These are phyloP conservation scores for Bipolaris bicolor DNA, from an alignment of 2,329 filamentous ascomycete genomes.

Conservation along the genomic window DNA sequence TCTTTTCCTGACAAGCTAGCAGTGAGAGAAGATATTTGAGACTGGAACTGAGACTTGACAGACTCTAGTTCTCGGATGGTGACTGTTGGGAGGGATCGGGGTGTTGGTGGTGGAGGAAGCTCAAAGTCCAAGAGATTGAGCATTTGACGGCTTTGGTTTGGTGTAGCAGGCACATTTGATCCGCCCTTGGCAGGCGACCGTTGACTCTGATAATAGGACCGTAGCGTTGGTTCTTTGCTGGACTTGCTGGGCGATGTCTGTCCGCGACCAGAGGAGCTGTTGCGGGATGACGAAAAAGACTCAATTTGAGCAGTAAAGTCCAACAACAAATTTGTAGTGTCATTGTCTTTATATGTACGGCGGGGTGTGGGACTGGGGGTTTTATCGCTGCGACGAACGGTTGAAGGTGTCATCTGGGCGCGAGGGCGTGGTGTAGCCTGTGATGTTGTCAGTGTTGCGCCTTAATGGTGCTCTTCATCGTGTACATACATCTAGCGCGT, in stretches of 20 bases:
- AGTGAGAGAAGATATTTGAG: slow-evolving; percentile 92
- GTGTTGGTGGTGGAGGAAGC: slow-evolving; percentile 90
- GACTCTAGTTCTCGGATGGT: slow-evolving; percentile 92
- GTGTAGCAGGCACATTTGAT: slow-evolving; percentile 37
- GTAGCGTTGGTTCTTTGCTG: slow-evolving; percentile 59
- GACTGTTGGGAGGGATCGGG: slow-evolving; percentile 86
- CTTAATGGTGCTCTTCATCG: neutral
- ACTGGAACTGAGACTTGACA: slow-evolving; percentile 87
- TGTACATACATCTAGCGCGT: slow-evolving; percentile 24
- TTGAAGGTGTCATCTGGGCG: slow-evolving; percentile 56
- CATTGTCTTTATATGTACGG: slow-evolving; percentile 55
- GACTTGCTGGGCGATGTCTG: slow-evolving; percentile 60
- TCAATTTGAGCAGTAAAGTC: slow-evolving; percentile 86
- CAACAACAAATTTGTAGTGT: slow-evolving; percentile 78
- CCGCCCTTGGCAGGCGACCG: slow-evolving; percentile 42
- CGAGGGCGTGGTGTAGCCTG: slow-evolving; percentile 46
- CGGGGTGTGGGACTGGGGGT: slow-evolving; percentile 62
- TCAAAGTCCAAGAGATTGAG: slow-evolving; percentile 75
- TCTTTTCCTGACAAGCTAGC: slow-evolving; percentile 92
- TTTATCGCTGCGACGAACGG: slow-evolving; percentile 52
- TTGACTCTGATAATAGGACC: slow-evolving; percentile 42
- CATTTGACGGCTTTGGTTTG: slow-evolving; percentile 40
- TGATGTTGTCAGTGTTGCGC: slow-evolving; percentile 10
- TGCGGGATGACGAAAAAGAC: slow-evolving; percentile 54
- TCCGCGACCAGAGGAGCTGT: slow-evolving; percentile 46